Percentiles rank a stretch among this genome's conserved stretches.
These are phyloP conservation scores for Amylostereum areolatum DNA, from an alignment of 1,284 basidiomycete genomes.

Conservation along the genomic window DNA sequence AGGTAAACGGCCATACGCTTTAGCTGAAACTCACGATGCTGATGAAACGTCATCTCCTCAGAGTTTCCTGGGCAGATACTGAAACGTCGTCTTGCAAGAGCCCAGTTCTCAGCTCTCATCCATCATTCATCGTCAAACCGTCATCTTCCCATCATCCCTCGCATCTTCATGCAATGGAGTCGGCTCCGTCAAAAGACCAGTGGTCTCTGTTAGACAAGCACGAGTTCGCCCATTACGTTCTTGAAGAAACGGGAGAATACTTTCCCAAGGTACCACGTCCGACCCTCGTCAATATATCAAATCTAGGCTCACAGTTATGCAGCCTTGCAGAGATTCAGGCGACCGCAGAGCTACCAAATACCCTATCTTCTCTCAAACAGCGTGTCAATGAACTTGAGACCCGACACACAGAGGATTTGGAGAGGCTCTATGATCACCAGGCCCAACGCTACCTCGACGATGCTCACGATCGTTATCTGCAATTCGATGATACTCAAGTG, in stretches of 20 bases:
- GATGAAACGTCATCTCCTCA: too few species aligned
- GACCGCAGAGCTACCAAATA: constrained; percentile 16
- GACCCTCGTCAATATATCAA: background rate
- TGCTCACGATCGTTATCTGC: constrained; percentile 24
- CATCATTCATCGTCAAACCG: too few species aligned
- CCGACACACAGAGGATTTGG: constrained; percentile 36
- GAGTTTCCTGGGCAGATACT: too few species aligned
- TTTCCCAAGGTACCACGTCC: constrained; percentile 9
- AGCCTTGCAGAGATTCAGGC: constrained; percentile 16
- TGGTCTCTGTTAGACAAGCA: constrained; percentile 3
- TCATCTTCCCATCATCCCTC: too few species aligned
- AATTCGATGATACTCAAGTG: constrained; percentile 8
- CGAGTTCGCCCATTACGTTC: constrained; percentile 12
- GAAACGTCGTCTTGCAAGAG: too few species aligned
- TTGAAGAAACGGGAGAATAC: constrained; percentile 11
- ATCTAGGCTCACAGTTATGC: background rate
- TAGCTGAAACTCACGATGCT: too few species aligned
- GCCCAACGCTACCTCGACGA: constrained; percentile 35
- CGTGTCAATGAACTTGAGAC: constrained; percentile 31
- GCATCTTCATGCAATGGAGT: too few species aligned
- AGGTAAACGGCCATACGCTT: too few species aligned
- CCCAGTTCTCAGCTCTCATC: too few species aligned
- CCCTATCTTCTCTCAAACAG: constrained; percentile 22
- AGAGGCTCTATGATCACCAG: constrained; percentile 35
- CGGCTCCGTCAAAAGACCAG: background rate